Conservation (phyloP, 2,329 filamentous ascomycete species). For the Penicillium sp. region DNA sequence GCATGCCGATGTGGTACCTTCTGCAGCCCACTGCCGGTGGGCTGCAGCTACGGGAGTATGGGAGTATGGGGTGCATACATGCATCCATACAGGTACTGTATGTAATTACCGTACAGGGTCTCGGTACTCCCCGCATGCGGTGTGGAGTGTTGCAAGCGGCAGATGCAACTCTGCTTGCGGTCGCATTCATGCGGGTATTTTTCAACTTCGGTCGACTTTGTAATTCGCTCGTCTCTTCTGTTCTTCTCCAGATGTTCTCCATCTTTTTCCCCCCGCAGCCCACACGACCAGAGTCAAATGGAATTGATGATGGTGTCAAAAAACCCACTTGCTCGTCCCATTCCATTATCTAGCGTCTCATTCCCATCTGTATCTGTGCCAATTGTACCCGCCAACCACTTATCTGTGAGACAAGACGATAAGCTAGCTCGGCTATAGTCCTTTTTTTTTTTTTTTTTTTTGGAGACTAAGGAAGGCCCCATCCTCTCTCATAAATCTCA, state of each 20-base stretch:
- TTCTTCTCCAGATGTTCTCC: slow-evolving; percentile 13
- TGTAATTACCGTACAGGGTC: too few relatives aligned
- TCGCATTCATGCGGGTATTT: slow-evolving; percentile 13
- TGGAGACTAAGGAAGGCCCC: too few relatives aligned
- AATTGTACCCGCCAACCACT: not conserved
- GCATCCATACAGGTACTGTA: too few relatives aligned
- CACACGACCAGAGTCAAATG: slow-evolving; percentile 2
- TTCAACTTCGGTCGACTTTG: not conserved
- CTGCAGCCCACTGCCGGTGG: too few relatives aligned
- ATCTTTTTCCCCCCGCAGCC: slow-evolving; percentile 14
- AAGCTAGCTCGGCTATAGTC: slow-evolving; percentile 16
- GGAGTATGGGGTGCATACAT: too few relatives aligned
- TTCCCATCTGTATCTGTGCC: not conserved
- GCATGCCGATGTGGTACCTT: slow-evolving; percentile 28
- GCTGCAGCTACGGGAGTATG: too few relatives aligned
- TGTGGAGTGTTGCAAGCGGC: slow-evolving; percentile 20
- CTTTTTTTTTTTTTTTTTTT: slow-evolving; percentile 3
- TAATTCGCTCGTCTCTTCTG: not conserved
- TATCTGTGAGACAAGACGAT: slow-evolving; percentile 17
- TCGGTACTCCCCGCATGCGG: slow-evolving; percentile 23
- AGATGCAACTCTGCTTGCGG: slow-evolving; percentile 22
- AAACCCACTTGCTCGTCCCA: slow-evolving; percentile 7
- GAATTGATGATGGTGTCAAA: too few relatives aligned
- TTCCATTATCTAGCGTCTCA: not conserved
- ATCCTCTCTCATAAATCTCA: not conserved